Evolutionary conservation across 129 eudicot species (phyloP).

Genomic region (Heracleum sosnowskyi): DNA sequence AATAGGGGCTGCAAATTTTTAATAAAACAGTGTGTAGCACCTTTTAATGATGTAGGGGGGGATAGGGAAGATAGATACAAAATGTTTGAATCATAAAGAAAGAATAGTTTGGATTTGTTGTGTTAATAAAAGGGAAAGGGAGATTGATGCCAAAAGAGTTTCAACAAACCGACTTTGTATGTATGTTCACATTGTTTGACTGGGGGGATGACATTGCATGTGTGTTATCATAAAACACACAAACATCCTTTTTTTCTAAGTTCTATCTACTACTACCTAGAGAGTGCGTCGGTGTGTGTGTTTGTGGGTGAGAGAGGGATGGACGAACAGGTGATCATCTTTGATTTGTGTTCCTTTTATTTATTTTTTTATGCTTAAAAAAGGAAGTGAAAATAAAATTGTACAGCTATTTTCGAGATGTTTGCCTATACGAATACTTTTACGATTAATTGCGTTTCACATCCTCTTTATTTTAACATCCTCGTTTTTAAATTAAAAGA

Average conservation of each 20-base stretch:
- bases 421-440: too few species aligned
- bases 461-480: too few species aligned
- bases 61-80: background rate
- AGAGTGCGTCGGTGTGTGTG: constrained; percentile 3
- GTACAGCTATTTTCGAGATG: background rate
- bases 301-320: background rate
- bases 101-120: background rate
- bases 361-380: background rate
- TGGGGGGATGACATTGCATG: background rate
- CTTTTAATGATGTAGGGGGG: background rate
- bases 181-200: constrained; percentile 4
- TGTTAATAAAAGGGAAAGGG: background rate
- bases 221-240: background rate
- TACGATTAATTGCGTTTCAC: too few species aligned
- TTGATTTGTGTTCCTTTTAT: background rate
- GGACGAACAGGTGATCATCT: background rate
- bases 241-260: background rate
- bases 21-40: background rate
- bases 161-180: background rate
- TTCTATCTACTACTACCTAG: background rate
- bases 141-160: background rate
- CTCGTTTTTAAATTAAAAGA: too few species aligned
- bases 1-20: background rate
- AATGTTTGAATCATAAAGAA: background rate
- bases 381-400: background rate